Percentiles rank a stretch among this genome's conserved stretches.
These are phyloP conservation scores for Metschnikowia lachancei DNA, from an alignment of 805 yeast genomes.

Conservation along the genomic window DNA sequence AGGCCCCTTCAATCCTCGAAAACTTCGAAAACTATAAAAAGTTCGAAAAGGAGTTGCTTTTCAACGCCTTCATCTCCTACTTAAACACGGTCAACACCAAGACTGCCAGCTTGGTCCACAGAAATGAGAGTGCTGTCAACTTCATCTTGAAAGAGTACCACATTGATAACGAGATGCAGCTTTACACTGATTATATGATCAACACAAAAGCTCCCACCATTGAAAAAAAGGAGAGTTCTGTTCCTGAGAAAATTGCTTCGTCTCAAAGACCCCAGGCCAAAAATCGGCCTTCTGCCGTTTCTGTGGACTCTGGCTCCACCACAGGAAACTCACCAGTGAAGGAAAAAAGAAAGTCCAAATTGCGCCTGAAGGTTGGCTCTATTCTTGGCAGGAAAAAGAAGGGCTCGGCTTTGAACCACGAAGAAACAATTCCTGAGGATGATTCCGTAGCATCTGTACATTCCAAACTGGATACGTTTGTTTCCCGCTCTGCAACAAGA, in stretches of 20 bases:
- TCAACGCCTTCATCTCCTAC: conserved; percentile 65
- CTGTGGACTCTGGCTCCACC: conserved; percentile 17
- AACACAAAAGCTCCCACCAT: conserved; percentile 16
- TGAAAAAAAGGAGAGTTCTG: not conserved
- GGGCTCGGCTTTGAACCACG: conserved; percentile 27
- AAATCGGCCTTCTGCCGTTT: conserved; percentile 9
- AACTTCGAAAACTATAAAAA: conserved; percentile 72
- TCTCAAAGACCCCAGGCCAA: conserved; percentile 5
- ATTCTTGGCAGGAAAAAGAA: conserved; percentile 62
- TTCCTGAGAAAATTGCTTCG: not conserved
- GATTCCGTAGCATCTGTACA: conserved; percentile 26
- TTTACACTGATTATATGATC: conserved; percentile 35
- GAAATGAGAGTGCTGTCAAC: conserved; percentile 63
- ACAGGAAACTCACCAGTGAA: conserved; percentile 23
- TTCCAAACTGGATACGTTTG: conserved; percentile 13
- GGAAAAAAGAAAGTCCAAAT: conserved; percentile 36
- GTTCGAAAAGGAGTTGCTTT: conserved; percentile 50
- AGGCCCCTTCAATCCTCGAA: conserved; percentile 74
- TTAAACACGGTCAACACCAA: conserved; percentile 39
- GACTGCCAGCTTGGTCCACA: conserved; percentile 24
- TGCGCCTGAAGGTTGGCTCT: conserved; percentile 74
- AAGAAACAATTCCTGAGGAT: conserved; percentile 35
- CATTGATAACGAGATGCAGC: conserved; percentile 37
- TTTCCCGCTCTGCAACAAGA: conserved; percentile 13
- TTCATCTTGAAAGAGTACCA: conserved; percentile 51